phyloP scores from a whole-genome alignment of 2,329 filamentous ascomycete species.

The Arachnopeziza araneosa region DNA sequence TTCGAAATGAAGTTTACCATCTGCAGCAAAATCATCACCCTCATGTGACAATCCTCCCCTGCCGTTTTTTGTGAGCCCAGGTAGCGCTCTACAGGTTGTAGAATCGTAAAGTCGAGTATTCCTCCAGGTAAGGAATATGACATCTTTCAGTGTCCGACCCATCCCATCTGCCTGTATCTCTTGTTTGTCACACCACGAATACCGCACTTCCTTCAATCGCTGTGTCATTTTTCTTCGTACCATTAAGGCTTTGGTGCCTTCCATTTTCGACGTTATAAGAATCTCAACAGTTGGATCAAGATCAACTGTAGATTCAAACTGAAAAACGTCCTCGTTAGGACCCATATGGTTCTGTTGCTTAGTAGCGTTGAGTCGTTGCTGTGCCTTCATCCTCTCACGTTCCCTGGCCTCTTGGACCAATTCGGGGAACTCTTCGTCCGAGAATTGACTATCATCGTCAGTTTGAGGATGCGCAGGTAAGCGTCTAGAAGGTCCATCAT shows the following conservation, averaged over 20 bases:
- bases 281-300: slow-evolving; percentile 52
- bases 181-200: slow-evolving; percentile 65
- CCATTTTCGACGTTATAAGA: slow-evolving; percentile 63
- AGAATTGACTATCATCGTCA: slow-evolving; percentile 15
- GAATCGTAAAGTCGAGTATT: slow-evolving; percentile 65
- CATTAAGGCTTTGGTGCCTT: slow-evolving; percentile 53
- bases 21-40: slow-evolving; percentile 40
- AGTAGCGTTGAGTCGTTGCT: slow-evolving; percentile 8
- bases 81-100: slow-evolving; percentile 64
- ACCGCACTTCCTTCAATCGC: slow-evolving; percentile 58
- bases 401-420: slow-evolving; percentile 25
- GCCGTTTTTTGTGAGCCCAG: slow-evolving; percentile 46
- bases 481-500: background rate
- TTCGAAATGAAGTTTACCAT: slow-evolving; percentile 64
- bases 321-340: slow-evolving; percentile 16
- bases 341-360: slow-evolving; percentile 7
- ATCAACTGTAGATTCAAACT: background rate
- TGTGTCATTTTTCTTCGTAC: slow-evolving; percentile 64
- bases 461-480: background rate
- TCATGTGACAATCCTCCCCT: slow-evolving; percentile 25
- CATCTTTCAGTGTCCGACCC: slow-evolving; percentile 38
- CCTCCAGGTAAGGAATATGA: slow-evolving; percentile 75
- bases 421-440: slow-evolving; percentile 30
- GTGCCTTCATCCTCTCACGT: slow-evolving; percentile 18
- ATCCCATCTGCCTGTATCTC: slow-evolving; percentile 37